Conservation (phyloP, 768 basidiomycete genomes). For the Neoboletus subvelutipes region DNA sequence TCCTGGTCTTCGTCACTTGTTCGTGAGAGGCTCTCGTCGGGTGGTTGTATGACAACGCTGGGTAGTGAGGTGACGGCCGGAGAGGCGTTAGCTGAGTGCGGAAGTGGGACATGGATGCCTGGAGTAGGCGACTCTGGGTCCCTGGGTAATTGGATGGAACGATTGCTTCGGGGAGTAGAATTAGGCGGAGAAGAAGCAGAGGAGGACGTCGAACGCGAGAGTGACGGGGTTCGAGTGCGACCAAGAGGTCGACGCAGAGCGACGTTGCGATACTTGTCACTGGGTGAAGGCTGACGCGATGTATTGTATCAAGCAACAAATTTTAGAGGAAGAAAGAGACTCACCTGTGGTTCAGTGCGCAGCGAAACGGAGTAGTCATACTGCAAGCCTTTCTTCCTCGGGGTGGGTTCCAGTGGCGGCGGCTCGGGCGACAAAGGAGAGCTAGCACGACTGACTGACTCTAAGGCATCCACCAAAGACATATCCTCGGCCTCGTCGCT, state of each 20-base stretch:
- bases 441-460: constrained; percentile 53
- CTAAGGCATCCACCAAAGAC: constrained; percentile 58
- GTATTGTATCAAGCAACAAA: not conserved
- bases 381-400: constrained; percentile 48
- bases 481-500: constrained; percentile 42
- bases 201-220: constrained; percentile 58
- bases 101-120: constrained; percentile 49
- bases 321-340: constrained; percentile 12
- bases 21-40: constrained; percentile 15
- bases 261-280: constrained; percentile 63
- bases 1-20: constrained; percentile 16
- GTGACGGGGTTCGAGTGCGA: constrained; percentile 62
- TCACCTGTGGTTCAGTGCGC: constrained; percentile 60
- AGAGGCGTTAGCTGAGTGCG: constrained; percentile 50
- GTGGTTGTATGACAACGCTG: constrained; percentile 24
- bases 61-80: constrained; percentile 40
- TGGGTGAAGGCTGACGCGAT: constrained; percentile 55
- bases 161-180: constrained; percentile 61
- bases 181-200: constrained; percentile 55
- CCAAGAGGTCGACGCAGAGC: constrained; percentile 51
- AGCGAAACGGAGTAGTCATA: constrained; percentile 60
- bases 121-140: constrained; percentile 49
- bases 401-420: constrained; percentile 38
- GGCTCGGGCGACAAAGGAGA: constrained; percentile 45
- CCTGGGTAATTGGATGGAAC: constrained; percentile 40